Evolutionary conservation across 2,329 filamentous ascomycete genomes (phyloP), one percentile per base, ranked within the genome.

Genomic region (Pestalotiopsis fici): DNA sequence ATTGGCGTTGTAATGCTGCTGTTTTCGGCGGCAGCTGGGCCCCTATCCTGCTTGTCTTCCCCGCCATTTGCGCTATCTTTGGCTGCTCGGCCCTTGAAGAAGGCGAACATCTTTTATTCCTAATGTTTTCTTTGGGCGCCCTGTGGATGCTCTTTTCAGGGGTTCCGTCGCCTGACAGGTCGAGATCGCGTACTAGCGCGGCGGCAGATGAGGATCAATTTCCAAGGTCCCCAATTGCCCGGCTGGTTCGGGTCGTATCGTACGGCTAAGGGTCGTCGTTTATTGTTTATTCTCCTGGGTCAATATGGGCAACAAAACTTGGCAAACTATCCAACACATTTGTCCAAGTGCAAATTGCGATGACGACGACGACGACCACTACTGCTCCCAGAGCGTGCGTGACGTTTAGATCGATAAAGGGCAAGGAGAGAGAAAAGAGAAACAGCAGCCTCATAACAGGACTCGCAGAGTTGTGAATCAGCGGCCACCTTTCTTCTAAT

Each of bases 151-250:
- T 15, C 12, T 47, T 50, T 50, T 35, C 35, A 47, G 59, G 59
- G 37, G 35, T 62, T 25, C n/a, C 9, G 35, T 15, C 37, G 39
- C 25, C 25, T 62, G 59, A 62, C 59, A 62, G 59, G 59, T 50
- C 59, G 37, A 31, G 31, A 25, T 62, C 59, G 59, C 39, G n/a
- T 62, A 35, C 37, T 62, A 62, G 59, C 37, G 59, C 59, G 27
- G 35, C 59, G 59, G 59, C 59, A 62, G 59, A 62, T 62, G 59
- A 62, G 39, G 59, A 25, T 47, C 59, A 50, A 62, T 62, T 50
- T 43, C 59, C 35, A 50, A 25, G 31, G 31, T 47, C 31, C 31
- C 31, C 31, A 35, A 35, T 35, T 35, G 1, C 21, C n/a, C 43
- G 43, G 43, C 43, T 50, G 43, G 43, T 18, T 50, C 43, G 43